phyloP scores from a whole-genome alignment of 805 yeast genomes.

The Kodamaea leandrae region DNA sequence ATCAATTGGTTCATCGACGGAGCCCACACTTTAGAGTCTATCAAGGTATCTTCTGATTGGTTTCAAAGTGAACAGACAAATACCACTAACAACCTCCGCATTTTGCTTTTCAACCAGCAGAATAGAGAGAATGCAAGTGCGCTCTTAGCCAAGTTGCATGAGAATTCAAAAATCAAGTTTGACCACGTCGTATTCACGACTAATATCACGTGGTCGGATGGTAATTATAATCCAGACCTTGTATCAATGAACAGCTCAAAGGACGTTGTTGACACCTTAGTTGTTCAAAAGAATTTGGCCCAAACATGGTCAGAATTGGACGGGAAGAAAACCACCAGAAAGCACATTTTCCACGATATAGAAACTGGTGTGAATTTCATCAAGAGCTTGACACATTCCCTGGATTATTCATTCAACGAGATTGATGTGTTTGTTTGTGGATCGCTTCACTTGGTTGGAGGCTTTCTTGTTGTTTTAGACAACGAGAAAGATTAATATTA shows the following conservation, averaged over 20 bases:
- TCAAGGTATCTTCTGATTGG: conserved; percentile 83
- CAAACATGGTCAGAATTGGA: conserved; percentile 64
- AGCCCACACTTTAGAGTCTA: conserved; percentile 90
- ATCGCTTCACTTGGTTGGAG: conserved; percentile 92
- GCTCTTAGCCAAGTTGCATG: conserved; percentile 54
- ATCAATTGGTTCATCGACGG: conserved; percentile 90
- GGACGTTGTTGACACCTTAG: conserved; percentile 73
- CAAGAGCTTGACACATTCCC: conserved; percentile 39
- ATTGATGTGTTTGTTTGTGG: conserved; percentile 90
- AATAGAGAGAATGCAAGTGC: conserved; percentile 74
- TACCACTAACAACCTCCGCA: conserved; percentile 35
- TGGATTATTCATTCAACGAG: conserved; percentile 21
- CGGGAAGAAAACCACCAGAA: conserved; percentile 25
- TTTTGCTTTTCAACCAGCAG: conserved; percentile 90
- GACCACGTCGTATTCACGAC: conserved; percentile 85
- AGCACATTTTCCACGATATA: conserved; percentile 65
- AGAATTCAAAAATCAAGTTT: conserved; percentile 43
- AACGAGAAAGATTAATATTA: conserved; percentile 26
- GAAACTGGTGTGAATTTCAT: conserved; percentile 66
- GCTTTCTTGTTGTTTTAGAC: conserved; percentile 82
- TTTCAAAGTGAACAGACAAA: conserved; percentile 35
- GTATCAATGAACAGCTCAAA: conserved; percentile 82
- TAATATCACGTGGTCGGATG: conserved; percentile 86
- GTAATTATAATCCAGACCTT: conserved; percentile 75
- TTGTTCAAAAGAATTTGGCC: conserved; percentile 75